Evolutionary conservation across 805 yeast genomes (phyloP).

Genomic region (Metschnikowia santaceciliae): DNA sequence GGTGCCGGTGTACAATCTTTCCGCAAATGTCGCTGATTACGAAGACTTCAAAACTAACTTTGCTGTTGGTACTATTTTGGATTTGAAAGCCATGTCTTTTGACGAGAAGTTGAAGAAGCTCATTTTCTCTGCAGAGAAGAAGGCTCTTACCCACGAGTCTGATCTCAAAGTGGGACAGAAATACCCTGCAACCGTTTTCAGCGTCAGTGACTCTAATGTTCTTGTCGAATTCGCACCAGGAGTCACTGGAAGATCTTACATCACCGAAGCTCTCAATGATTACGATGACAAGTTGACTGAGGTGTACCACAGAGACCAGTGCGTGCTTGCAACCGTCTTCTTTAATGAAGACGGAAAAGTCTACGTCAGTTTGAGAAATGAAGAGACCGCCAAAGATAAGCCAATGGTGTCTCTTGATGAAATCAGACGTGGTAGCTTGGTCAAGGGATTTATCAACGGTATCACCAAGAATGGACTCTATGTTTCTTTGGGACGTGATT

Average conservation of each 20-base stretch:
- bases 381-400: conserved; percentile 48
- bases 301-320: conserved; percentile 47
- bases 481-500: conserved; percentile 65
- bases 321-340: conserved; percentile 54
- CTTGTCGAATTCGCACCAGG: conserved; percentile 66
- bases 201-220: conserved; percentile 55
- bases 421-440: conserved; percentile 63
- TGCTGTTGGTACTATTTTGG: conserved; percentile 71
- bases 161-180: conserved; percentile 53
- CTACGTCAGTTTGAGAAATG: conserved; percentile 57
- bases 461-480: conserved; percentile 74
- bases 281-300: conserved; percentile 51
- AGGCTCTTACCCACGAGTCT: conserved; percentile 36
- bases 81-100: conserved; percentile 49
- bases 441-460: conserved; percentile 76
- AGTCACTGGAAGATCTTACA: conserved; percentile 59
- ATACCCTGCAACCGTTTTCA: conserved; percentile 60
- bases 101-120: conserved; percentile 53
- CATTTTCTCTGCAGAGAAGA: conserved; percentile 46
- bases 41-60: conserved; percentile 50
- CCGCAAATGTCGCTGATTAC: conserved; percentile 48
- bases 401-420: conserved; percentile 47
- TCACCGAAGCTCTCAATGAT: conserved; percentile 75
- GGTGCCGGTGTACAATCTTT: conserved; percentile 59
- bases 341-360: conserved; percentile 50